Evolutionary conservation across 768 basidiomycete genomes (phyloP).

Genomic region (Kwoniella heveanensis): DNA sequence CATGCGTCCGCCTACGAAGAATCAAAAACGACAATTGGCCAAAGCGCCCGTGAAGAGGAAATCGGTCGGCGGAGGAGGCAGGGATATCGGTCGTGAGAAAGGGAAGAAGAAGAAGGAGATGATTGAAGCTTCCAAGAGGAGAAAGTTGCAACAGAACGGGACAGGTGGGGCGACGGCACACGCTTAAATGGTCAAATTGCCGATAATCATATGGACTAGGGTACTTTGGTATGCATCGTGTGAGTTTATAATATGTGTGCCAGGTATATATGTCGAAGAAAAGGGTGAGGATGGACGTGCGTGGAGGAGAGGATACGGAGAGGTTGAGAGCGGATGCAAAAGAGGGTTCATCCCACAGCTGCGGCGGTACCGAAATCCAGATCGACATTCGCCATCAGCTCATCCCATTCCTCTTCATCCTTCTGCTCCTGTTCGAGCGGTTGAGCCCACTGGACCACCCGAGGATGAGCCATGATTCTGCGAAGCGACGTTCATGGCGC

Average conservation of each 20-base stretch:
- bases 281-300: no score
- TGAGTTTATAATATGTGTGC: no score
- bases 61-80: constrained; percentile 66
- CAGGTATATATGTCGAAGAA: no score
- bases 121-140: constrained; percentile 34
- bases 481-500: neutral
- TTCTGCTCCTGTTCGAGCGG: constrained; percentile 36
- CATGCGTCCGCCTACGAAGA: constrained; percentile 87
- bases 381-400: constrained; percentile 23
- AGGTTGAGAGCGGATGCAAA: no score
- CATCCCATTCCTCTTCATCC: constrained; percentile 39
- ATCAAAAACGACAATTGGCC: constrained; percentile 81
- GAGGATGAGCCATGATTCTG: constrained; percentile 43
- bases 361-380: constrained; percentile 16
- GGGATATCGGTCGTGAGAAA: constrained; percentile 48
- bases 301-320: no score
- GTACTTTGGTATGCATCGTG: no score
- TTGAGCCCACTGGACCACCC: constrained; percentile 40
- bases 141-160: constrained; percentile 9
- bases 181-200: no score
- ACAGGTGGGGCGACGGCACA: no score
- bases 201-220: no score
- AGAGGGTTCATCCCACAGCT: neutral
- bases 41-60: constrained; percentile 66
- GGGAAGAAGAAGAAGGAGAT: constrained; percentile 45